Base-by-base conservation (phyloP, 257 asterid species). In the Jacaranda copaia region DNA sequence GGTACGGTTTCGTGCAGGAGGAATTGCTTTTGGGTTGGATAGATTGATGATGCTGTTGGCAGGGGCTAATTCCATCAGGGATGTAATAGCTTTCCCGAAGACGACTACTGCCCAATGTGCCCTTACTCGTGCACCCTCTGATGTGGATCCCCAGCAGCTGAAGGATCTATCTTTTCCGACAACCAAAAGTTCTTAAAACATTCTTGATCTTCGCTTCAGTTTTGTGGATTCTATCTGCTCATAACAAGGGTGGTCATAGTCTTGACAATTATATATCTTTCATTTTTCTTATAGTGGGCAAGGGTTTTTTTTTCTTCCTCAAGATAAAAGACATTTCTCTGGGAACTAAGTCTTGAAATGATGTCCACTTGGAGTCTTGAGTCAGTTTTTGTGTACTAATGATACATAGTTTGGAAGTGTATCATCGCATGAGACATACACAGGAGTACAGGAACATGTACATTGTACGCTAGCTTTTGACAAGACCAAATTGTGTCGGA, bases 81-180 rank as follows among this genome's bases (percentile, higher is more conserved):
- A 96, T 67, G 98, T 96, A 10, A 96, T 96, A 39, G 99, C 97
- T 48, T 96, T 96, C 76, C 99, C 98, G 0, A 93, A 96, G 88
- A 96, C 98, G n/a, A 88, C 96, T 0, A 84, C 98, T 15, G 98
- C 96, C 16, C 97, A 89, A 36, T 96, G 99, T 49, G 97, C 98
- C 67, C 93, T 96, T 16, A 91, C 99, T 75, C 96, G 73, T 46
- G 67, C 98, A 15, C 99, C 98, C 51, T 91, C 98, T 1, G 82
- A 72, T 61, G 97, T 93, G 36, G 98, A 93, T 80, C 85, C 92
- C 0, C 95, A 82, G 73, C 99, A 93, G 82, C 90, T 91, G n/a
- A 85, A 87, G 85, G 97, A 93, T 79, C 93, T 96, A 7, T 85
- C 94, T 0, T 79, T 85, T 67, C 82, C 74, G 40, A 49, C 84